Conservation (phyloP, 441 rosid genomes). For the Erodium texanum region DNA sequence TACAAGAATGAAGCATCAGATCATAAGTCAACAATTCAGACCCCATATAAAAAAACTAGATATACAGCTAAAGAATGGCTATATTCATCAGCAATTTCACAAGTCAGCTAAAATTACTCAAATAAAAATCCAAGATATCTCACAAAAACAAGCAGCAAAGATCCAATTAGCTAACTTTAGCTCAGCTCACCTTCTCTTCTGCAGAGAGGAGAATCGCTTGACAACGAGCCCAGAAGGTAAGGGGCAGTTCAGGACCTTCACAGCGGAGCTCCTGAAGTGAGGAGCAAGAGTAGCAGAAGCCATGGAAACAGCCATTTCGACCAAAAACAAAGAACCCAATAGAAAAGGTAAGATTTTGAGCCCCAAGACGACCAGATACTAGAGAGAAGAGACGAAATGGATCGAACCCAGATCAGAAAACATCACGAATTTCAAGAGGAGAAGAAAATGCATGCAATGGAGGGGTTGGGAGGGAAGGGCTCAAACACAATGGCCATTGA, state of each 20-base stretch:
- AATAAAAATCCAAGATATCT: neutral
- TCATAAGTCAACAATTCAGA: neutral
- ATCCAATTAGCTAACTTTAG: neutral
- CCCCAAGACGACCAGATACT: neutral
- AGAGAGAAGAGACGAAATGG: slow-evolving; percentile 6
- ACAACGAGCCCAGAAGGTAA: neutral
- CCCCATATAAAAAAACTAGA: too few species aligned
- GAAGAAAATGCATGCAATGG: slow-evolving; percentile 1
- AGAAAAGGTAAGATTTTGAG: neutral
- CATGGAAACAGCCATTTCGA: slow-evolving; percentile 7
- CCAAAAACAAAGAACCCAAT: neutral
- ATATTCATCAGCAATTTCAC: neutral
- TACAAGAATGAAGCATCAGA: neutral
- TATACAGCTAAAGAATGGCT: neutral
- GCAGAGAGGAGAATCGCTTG: neutral
- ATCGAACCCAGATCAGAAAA: neutral
- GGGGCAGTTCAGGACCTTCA: slow-evolving; percentile 1
- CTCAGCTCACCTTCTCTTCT: slow-evolving; percentile 4
- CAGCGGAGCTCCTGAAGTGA: neutral
- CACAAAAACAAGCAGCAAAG: neutral
- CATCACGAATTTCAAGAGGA: neutral
- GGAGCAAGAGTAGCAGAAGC: neutral
- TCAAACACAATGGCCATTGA: neutral
- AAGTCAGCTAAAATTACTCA: neutral
- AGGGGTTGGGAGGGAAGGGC: neutral